Base-by-base conservation (phyloP, 805 yeast genomes). In the Hanseniaspora nectarophila region DNA sequence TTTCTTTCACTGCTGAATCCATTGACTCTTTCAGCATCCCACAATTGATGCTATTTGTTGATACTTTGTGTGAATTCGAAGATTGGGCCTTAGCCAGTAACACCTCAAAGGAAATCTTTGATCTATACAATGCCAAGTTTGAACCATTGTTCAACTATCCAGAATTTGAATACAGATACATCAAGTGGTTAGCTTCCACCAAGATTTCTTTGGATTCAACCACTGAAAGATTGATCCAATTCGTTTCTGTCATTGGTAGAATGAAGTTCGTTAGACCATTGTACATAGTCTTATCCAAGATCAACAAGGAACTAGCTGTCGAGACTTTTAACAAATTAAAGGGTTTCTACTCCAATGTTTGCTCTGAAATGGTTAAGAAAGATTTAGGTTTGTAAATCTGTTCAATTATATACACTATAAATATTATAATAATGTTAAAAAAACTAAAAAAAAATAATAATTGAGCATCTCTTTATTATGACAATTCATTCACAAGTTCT, bases 221-320 rank as follows among this genome's bases (percentile, higher is more conserved):
- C 53, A 68, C 67, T 42, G 46, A 49, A 1, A 50, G 44, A 37
- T 69, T 88, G 43, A 87, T 94, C 3, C 77, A 78, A 50, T 88
- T 95, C 95, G 73, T 88, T 52, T 94, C 90, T 12, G 80, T 89
- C 2, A 92, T 88, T 21, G 96, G 96, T 20, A 77, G 96, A 71
- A 88, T 88, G 96, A 88, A 88, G 70, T 88, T 81, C 62, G 95
- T 85, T 24, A 76, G 96, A 66, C 95, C 96, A 29, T 86, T 92
- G 4, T 87, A 79, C 67, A 73, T 78, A 43, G 68, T 81, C 55
- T 71, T 88, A 56, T 75, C 78, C 61, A 61, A 67, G 6, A 90
- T 81, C 23, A 83, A 85, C 64, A 76, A 75, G 42, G 70, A 72
- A 15, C 70, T 81, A 56, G 95, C 95, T 0, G 60, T 80, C 13